A percentile compares a stretch with the other conserved stretches of the same genome.
These are phyloP conservation scores for Colletotrichum liaoningense DNA, from an alignment of 2,329 filamentous ascomycete species.

Conservation along the genomic window DNA sequence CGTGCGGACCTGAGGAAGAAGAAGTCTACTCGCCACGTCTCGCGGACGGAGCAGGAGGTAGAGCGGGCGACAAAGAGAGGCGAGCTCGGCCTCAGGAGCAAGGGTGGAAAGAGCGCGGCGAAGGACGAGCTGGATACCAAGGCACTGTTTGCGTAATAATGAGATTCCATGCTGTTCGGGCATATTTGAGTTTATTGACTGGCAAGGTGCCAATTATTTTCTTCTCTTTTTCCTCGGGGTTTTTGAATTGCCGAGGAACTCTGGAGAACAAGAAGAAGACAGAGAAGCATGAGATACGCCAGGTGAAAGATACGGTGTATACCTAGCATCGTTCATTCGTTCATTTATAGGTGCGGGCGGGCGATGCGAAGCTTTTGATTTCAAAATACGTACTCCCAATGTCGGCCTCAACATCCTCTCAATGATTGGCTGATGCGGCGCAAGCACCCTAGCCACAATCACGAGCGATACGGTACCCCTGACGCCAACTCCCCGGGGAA, in stretches of 20 bases:
- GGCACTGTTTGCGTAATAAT: constrained; percentile 75
- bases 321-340: background rate
- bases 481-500: constrained; percentile 11
- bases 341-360: background rate
- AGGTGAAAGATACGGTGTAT: background rate
- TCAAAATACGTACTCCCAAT: background rate
- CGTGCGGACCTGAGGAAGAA: constrained; percentile 81
- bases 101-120: constrained; percentile 71
- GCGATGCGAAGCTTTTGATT: background rate
- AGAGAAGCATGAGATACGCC: background rate
- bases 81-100: constrained; percentile 78
- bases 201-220: background rate
- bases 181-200: background rate
- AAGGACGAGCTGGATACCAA: constrained; percentile 80
- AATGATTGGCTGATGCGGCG: constrained; percentile 12
- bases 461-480: constrained; percentile 8
- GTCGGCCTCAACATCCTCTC: background rate
- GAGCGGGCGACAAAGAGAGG: constrained; percentile 81
- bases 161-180: constrained; percentile 12
- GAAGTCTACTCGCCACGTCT: constrained; percentile 83
- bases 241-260: background rate
- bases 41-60: constrained; percentile 77
- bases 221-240: background rate
- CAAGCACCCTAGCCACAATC: constrained; percentile 5
- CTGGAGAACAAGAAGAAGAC: background rate